These are phyloP conservation scores for Jamesozyma rosinii DNA, from an alignment of 805 yeast species.

Conservation along the genomic window DNA sequence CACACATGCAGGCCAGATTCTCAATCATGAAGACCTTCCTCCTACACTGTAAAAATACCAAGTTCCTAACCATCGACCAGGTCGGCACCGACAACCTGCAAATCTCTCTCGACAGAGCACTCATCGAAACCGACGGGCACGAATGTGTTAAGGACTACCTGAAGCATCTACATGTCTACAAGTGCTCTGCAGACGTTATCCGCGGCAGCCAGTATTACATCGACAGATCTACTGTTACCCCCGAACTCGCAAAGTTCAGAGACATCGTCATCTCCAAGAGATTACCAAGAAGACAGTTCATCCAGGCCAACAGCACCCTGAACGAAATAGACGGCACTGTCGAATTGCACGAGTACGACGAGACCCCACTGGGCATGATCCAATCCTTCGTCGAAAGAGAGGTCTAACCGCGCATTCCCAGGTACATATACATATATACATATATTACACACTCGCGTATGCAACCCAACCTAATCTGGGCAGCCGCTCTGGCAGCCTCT, in stretches of 20 bases:
- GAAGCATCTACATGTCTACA: constrained; percentile 64
- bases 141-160: constrained; percentile 65
- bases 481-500: too few species aligned
- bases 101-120: constrained; percentile 48
- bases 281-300: constrained; percentile 73
- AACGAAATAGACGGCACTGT: constrained; percentile 12
- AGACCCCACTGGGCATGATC: constrained; percentile 66
- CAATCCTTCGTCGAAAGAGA: constrained; percentile 63
- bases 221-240: constrained; percentile 59
- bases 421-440: too few species aligned
- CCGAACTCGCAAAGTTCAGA: constrained; percentile 55
- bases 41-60: constrained; percentile 43
- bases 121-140: constrained; percentile 63
- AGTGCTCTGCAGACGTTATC: constrained; percentile 63
- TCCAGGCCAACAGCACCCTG: constrained; percentile 67
- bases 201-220: constrained; percentile 56
- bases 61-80: constrained; percentile 47
- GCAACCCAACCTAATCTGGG: too few species aligned
- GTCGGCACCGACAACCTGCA: constrained; percentile 47
- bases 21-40: constrained; percentile 71
- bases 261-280: constrained; percentile 60
- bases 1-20: constrained; percentile 89
- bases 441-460: too few species aligned
- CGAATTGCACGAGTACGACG: constrained; percentile 62
- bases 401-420: too few species aligned